Evolutionary conservation across 1,284 basidiomycete species (phyloP).

Genomic region (Ustilago cynodontis): DNA sequence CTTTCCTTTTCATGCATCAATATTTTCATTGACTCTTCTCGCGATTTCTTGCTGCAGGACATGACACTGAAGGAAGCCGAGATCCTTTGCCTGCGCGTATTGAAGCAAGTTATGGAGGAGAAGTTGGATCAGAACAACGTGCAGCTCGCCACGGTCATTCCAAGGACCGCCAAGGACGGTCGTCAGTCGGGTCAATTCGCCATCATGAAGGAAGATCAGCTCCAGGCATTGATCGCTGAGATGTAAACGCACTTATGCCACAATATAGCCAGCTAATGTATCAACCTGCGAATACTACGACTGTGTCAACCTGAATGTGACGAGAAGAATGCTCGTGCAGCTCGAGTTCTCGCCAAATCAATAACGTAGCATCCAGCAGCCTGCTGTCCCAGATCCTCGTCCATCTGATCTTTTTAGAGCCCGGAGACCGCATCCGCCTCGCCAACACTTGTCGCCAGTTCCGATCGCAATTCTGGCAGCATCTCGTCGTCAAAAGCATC

Average conservation of each 20-base stretch:
- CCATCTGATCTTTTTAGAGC: conserved; percentile 2
- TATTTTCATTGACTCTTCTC: background rate
- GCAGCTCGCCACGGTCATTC: conserved; percentile 80
- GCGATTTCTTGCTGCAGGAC: conserved; percentile 74
- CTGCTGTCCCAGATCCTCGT: too few species aligned
- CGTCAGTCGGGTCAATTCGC: conserved; percentile 64
- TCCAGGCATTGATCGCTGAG: conserved; percentile 65
- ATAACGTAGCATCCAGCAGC: too few species aligned
- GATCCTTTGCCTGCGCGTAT: conserved; percentile 83
- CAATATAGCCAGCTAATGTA: too few species aligned
- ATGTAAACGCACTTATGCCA: too few species aligned
- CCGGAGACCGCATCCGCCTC: conserved; percentile 6
- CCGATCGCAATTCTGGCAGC: conserved; percentile 6
- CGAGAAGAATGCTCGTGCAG: too few species aligned
- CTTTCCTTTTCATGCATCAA: background rate
- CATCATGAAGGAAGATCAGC: conserved; percentile 63
- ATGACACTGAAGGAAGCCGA: conserved; percentile 93
- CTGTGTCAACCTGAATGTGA: too few species aligned
- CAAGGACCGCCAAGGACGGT: conserved; percentile 61
- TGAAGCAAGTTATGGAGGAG: conserved; percentile 99
- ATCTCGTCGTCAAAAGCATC: conserved; percentile 1
- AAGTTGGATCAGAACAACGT: conserved; percentile 98
- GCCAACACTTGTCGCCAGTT: conserved; percentile 4
- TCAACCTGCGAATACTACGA: too few species aligned
- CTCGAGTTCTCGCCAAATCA: too few species aligned